A percentile compares a stretch with the other conserved stretches of the same genome.
These are phyloP conservation scores for Globisporangium abappressorium DNA, from an alignment of 352 stramenopile genomes.

Conservation along the genomic window DNA sequence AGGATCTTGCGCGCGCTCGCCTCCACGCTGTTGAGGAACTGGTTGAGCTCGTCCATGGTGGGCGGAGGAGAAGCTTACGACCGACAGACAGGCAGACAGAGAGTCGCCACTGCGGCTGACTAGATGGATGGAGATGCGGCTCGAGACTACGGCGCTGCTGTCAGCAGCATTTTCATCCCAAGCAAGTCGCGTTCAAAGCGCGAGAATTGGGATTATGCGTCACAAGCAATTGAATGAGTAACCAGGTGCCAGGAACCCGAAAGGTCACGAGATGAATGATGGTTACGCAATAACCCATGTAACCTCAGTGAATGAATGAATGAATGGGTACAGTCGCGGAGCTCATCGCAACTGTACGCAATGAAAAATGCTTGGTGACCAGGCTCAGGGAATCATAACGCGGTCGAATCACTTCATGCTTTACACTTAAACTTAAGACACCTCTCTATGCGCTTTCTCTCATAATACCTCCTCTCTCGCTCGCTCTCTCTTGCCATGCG, in stretches of 20 bases:
- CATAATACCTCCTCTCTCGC: constrained; percentile 3
- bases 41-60: constrained; percentile 71
- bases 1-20: constrained; percentile 72
- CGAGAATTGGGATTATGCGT: too few relatives aligned
- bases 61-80: not conserved
- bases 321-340: not conserved
- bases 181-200: not conserved
- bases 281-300: not conserved
- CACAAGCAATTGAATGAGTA: too few relatives aligned
- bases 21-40: constrained; percentile 80
- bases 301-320: not conserved
- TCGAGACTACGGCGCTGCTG: not conserved
- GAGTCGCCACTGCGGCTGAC: not conserved
- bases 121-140: not conserved
- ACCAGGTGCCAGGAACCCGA: not conserved
- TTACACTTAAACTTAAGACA: constrained; percentile 6
- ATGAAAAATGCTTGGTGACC: not conserved
- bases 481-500: not conserved
- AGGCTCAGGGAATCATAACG: not conserved
- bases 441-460: constrained; percentile 7
- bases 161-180: not conserved
- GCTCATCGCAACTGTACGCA: not conserved
- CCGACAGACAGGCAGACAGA: not conserved
- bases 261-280: not conserved
- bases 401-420: constrained; percentile 8